Evolutionary conservation across 2,329 filamentous ascomycete genomes (phyloP).

Genomic region (Elsinoe arachidis): DNA sequence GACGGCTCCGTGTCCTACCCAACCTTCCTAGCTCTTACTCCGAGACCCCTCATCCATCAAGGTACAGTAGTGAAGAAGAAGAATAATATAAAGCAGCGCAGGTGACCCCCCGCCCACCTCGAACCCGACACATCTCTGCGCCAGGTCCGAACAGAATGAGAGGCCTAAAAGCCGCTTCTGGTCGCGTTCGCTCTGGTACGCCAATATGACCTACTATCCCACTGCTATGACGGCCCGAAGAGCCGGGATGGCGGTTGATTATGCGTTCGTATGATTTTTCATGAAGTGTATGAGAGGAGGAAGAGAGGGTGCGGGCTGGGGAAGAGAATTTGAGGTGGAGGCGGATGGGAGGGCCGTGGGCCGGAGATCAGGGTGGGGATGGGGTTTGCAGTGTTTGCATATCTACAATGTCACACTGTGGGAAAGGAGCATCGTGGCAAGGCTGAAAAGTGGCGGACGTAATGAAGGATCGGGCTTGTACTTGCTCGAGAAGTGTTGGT

Average conservation of each 20-base stretch:
- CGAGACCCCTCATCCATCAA: background rate
- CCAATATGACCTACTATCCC: constrained; percentile 13
- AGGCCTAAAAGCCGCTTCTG: constrained; percentile 11
- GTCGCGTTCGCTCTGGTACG: constrained; percentile 9
- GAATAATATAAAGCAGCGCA: constrained; percentile 8
- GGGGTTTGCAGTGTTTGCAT: background rate
- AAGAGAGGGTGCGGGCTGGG: background rate
- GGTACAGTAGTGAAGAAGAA: background rate
- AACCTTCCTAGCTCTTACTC: background rate
- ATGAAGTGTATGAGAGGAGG: constrained; percentile 12
- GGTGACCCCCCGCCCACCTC: constrained; percentile 9
- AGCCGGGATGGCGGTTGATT: constrained; percentile 12
- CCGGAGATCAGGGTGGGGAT: background rate
- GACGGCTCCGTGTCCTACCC: too few relatives aligned
- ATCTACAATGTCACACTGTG: too few relatives aligned
- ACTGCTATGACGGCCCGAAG: background rate
- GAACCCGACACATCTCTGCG: background rate
- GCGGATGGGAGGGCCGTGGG: too few relatives aligned
- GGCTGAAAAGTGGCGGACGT: too few relatives aligned
- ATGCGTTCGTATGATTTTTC: constrained; percentile 13
- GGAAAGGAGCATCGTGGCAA: too few relatives aligned
- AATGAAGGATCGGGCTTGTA: too few relatives aligned
- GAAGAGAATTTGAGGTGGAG: background rate
- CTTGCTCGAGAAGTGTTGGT: too few relatives aligned
- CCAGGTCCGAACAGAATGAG: background rate